Conservation (phyloP, 345 rosid genomes). For the Streptanthus diversifolius region DNA sequence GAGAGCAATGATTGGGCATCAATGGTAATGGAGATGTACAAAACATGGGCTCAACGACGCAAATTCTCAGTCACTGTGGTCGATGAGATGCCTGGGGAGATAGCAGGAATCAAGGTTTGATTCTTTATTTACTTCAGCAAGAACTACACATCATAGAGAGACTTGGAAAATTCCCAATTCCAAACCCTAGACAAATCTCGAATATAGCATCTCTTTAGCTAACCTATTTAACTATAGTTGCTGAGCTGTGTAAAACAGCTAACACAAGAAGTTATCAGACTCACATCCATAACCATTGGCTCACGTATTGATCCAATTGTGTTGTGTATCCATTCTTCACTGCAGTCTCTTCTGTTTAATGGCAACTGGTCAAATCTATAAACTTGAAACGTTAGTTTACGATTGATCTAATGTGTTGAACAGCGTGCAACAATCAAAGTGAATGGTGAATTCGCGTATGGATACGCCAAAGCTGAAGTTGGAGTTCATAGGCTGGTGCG, state of each 20-base stretch:
- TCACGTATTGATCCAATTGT: neutral
- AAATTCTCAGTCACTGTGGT: slow-evolving; percentile 62
- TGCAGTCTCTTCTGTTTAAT: neutral
- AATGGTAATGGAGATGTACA: slow-evolving; percentile 95
- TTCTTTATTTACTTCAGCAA: neutral
- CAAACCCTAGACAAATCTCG: neutral
- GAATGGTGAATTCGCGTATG: slow-evolving; percentile 90
- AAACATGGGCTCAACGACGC: slow-evolving; percentile 68
- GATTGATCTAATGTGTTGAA: slow-evolving; percentile 14
- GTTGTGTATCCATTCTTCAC: neutral
- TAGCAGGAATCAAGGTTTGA: slow-evolving; percentile 91
- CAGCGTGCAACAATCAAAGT: slow-evolving; percentile 96
- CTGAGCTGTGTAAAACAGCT: neutral
- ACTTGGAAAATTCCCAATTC: neutral
- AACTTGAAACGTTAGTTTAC: neutral
- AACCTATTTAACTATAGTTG: neutral
- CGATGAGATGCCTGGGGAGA: slow-evolving; percentile 89
- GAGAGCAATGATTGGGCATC: slow-evolving; percentile 99
- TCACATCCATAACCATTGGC: neutral
- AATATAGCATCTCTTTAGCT: neutral
- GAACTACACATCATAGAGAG: neutral
- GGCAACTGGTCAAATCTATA: neutral
- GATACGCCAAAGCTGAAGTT: slow-evolving; percentile 94
- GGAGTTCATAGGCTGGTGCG: slow-evolving; percentile 98
- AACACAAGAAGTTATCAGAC: neutral